phyloP scores from a whole-genome alignment of 768 basidiomycete genomes.

The Daedaleopsis nitida region DNA sequence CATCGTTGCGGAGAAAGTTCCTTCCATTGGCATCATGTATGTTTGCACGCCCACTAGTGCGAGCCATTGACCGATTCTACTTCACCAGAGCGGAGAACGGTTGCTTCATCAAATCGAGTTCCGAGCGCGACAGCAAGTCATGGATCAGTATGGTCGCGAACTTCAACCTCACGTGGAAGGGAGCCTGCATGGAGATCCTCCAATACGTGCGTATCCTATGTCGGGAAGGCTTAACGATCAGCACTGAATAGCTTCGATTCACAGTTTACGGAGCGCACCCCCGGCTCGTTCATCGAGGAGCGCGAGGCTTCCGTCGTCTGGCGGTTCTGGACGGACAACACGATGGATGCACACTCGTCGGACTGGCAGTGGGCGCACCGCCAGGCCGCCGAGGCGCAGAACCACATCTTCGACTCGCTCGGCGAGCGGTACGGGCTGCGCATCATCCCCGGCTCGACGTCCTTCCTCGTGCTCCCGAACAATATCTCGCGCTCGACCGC shows the following conservation, averaged over 20 bases:
- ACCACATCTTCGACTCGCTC: slow-evolving; percentile 87
- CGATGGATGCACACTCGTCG: slow-evolving; percentile 34
- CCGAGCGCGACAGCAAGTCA: slow-evolving; percentile 32
- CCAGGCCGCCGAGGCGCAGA: slow-evolving; percentile 89
- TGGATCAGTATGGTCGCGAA: slow-evolving; percentile 86
- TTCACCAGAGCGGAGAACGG: slow-evolving; percentile 79
- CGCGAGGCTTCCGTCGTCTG: slow-evolving; percentile 82
- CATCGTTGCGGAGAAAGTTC: slow-evolving; percentile 57
- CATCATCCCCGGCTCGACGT: slow-evolving; percentile 78
- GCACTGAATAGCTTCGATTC: background rate
- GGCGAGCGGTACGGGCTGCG: slow-evolving; percentile 83
- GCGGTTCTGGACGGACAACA: slow-evolving; percentile 73
- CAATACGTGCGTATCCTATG: slow-evolving; percentile 62
- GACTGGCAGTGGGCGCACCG: slow-evolving; percentile 82
- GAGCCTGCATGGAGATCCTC: slow-evolving; percentile 77
- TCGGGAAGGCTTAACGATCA: background rate
- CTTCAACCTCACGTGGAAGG: slow-evolving; percentile 81
- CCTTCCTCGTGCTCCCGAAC: slow-evolving; percentile 82
- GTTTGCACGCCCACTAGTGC: slow-evolving; percentile 29
- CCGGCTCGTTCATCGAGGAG: slow-evolving; percentile 83
- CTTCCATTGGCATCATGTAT: slow-evolving; percentile 75
- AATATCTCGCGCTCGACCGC: slow-evolving; percentile 84
- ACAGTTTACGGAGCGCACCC: slow-evolving; percentile 88
- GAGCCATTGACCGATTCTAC: slow-evolving; percentile 1
- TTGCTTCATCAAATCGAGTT: slow-evolving; percentile 72